These are phyloP conservation scores for Neophaeococcomyces aloes DNA, from an alignment of 2,329 filamentous ascomycete genomes.

Conservation along the genomic window DNA sequence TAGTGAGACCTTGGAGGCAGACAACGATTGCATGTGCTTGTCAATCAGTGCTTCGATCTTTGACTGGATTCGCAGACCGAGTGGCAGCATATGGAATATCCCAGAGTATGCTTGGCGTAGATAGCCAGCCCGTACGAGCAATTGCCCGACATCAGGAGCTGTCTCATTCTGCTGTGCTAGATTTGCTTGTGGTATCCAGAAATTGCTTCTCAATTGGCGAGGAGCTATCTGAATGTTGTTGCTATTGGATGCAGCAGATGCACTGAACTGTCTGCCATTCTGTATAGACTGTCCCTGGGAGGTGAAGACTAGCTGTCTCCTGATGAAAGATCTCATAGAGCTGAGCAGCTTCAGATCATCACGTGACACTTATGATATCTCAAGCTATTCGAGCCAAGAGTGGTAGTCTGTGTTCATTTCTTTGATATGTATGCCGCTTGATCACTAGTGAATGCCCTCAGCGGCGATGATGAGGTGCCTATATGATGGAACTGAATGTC, in stretches of 20 bases:
- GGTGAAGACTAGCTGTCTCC: background rate
- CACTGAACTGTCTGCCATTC: conserved; percentile 1
- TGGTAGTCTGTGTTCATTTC: too few relatives aligned
- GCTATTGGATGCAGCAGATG: background rate
- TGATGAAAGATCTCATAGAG: background rate
- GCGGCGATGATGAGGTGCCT: too few relatives aligned
- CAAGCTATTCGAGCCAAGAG: too few relatives aligned
- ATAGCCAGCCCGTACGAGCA: conserved; percentile 51
- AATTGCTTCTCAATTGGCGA: conserved; percentile 14
- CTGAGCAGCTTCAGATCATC: too few relatives aligned
- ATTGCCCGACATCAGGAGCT: conserved; percentile 14
- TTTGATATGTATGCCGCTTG: too few relatives aligned
- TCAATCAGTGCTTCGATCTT: conserved; percentile 82
- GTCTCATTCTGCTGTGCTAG: conserved; percentile 13
- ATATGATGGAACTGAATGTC: too few relatives aligned
- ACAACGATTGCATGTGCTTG: conserved; percentile 67
- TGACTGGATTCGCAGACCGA: conserved; percentile 76
- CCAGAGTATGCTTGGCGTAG: conserved; percentile 75
- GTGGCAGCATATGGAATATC: conserved; percentile 81
- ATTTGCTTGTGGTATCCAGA: conserved; percentile 17
- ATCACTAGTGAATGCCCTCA: too few relatives aligned
- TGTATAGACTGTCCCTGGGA: background rate
- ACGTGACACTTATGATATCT: too few relatives aligned
- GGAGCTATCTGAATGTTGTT: background rate
- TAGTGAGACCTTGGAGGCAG: conserved; percentile 69